Conservation (phyloP, 2,329 filamentous ascomycete genomes). For the Alternaria triticimaculans region DNA sequence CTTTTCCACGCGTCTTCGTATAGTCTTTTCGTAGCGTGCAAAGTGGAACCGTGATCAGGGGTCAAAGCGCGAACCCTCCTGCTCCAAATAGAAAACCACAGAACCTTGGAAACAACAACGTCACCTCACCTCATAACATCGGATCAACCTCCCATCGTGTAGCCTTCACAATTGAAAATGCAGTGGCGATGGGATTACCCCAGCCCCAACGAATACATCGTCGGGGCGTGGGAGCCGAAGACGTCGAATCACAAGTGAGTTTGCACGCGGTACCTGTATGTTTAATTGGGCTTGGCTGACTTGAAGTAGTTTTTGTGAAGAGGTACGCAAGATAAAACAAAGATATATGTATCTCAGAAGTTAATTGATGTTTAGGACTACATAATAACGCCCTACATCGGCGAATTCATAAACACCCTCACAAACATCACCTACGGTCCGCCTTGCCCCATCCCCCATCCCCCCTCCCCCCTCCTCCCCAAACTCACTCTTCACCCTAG, state of each 20-base stretch:
- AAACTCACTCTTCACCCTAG: constrained; percentile 18
- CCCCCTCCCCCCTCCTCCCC: not conserved
- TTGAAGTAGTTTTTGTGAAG: constrained; percentile 45
- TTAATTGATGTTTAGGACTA: constrained; percentile 55
- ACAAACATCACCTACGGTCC: constrained; percentile 60
- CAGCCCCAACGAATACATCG: constrained; percentile 17
- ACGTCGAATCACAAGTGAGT: constrained; percentile 47
- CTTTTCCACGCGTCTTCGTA: not conserved
- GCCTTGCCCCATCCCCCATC: not conserved
- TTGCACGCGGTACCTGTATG: constrained; percentile 16
- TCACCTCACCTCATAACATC: not conserved
- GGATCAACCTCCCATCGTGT: not conserved
- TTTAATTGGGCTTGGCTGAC: constrained; percentile 16
- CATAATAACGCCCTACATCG: constrained; percentile 59
- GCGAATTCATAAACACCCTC: constrained; percentile 61
- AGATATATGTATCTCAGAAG: not conserved
- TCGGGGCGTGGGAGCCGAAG: constrained; percentile 34
- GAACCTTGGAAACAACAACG: not conserved
- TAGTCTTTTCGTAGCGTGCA: not conserved
- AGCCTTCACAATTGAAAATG: constrained; percentile 13
- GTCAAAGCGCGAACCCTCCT: not conserved
- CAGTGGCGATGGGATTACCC: constrained; percentile 38
- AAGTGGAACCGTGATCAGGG: not conserved
- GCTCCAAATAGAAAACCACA: not conserved
- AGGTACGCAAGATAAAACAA: constrained; percentile 22